phyloP scores from a whole-genome alignment of 2,329 filamentous ascomycete species.

The Pezicula rhizophila region DNA sequence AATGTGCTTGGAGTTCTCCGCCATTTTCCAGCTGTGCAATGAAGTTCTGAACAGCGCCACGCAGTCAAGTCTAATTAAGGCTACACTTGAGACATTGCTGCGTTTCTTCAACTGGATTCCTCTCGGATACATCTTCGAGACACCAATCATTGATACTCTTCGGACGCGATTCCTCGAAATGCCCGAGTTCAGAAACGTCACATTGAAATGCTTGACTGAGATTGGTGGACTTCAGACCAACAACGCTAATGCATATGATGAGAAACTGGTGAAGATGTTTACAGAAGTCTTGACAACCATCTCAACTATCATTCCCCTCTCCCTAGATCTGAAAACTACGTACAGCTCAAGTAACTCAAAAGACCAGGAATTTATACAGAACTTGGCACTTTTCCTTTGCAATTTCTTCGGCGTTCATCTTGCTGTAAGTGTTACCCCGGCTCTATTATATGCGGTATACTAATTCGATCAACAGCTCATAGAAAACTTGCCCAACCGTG shows the following conservation, averaged over 20 bases:
- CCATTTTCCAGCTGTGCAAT: constrained; percentile 95
- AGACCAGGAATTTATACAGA: constrained; percentile 97
- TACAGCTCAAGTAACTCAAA: constrained; percentile 86
- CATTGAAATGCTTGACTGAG: constrained; percentile 92
- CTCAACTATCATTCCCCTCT: constrained; percentile 84
- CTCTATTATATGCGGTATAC: constrained; percentile 3
- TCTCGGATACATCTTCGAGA: constrained; percentile 97
- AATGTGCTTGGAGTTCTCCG: constrained; percentile 98
- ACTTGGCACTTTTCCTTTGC: constrained; percentile 89
- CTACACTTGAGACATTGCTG: constrained; percentile 91
- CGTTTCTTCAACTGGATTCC: constrained; percentile 99
- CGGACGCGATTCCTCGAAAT: constrained; percentile 87
- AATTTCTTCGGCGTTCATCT: constrained; percentile 96
- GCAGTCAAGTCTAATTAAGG: constrained; percentile 83
- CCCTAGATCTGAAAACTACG: constrained; percentile 83
- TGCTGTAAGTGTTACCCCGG: constrained; percentile 46
- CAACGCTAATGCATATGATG: constrained; percentile 71
- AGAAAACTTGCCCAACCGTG: constrained; percentile 89
- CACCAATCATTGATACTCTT: constrained; percentile 87
- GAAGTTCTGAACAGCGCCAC: constrained; percentile 89
- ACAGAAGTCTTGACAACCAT: constrained; percentile 92
- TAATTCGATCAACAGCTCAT: constrained; percentile 56
- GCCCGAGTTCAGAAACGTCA: constrained; percentile 94
- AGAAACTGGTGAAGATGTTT: constrained; percentile 97
- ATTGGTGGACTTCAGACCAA: constrained; percentile 91